Evolutionary conservation across 2,329 filamentous ascomycete species (phyloP).

Genomic region (Aspergillus neoniger): DNA sequence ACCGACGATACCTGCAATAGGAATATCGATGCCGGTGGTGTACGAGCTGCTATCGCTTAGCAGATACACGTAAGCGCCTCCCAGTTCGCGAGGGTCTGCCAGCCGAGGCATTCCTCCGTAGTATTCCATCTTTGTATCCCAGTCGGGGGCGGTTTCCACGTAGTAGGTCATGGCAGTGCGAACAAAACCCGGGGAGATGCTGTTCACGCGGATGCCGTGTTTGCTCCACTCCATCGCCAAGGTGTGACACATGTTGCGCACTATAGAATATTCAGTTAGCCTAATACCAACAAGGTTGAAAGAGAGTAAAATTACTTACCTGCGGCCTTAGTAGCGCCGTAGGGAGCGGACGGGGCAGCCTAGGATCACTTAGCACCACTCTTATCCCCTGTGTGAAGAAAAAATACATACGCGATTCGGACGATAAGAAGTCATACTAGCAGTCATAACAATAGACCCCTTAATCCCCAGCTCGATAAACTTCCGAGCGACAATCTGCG

Average conservation of each 20-base stretch:
- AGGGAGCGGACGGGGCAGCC: conserved; percentile 55
- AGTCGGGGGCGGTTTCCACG: conserved; percentile 56
- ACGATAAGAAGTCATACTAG: conserved; percentile 52
- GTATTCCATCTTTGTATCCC: conserved; percentile 60
- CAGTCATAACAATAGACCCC: conserved; percentile 48
- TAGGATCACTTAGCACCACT: neutral
- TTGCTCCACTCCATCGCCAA: conserved; percentile 54
- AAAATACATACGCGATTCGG: conserved; percentile 42
- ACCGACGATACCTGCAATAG: conserved; percentile 43
- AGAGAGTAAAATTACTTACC: conserved; percentile 14
- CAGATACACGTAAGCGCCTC: conserved; percentile 60
- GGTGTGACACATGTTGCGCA: conserved; percentile 33
- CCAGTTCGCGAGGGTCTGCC: conserved; percentile 56
- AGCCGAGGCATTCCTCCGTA: conserved; percentile 60
- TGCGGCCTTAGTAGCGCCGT: conserved; percentile 50
- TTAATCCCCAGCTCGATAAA: conserved; percentile 47
- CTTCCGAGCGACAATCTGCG: conserved; percentile 31
- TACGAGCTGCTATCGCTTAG: conserved; percentile 50
- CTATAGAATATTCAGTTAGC: conserved; percentile 4
- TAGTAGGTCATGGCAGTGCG: conserved; percentile 52
- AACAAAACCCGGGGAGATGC: conserved; percentile 50
- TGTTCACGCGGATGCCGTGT: conserved; percentile 44
- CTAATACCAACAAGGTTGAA: neutral
- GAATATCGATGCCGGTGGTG: conserved; percentile 42
- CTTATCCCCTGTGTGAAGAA: accelerated